Base-by-base conservation (phyloP, 768 basidiomycete species). In the Pleurotus giganteus region DNA sequence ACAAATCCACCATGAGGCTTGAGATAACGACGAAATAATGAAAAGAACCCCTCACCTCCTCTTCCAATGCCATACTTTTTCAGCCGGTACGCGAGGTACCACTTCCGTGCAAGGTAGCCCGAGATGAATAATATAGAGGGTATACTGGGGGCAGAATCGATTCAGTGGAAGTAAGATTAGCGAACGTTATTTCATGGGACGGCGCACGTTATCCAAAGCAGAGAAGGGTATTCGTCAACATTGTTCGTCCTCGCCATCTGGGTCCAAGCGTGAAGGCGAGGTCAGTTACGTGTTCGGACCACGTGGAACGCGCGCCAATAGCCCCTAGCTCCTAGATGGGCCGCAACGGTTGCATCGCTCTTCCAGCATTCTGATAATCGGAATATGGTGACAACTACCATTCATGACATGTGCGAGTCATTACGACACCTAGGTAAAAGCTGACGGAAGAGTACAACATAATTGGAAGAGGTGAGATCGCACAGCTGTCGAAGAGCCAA, bases 1-100 rank as follows among this genome's bases (percentile, higher is more conserved):
- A 46, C 9, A 29, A 31, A 27, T 41, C 4, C 24, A 23, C 45
- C 15, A 47, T n/a, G n/a, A n/a, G n/a, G n/a, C n/a, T 19, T 56
- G 12, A 60, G 31, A 27, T n/a, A 41, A 5, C 39, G 45, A 21
- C 23, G 27, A 34, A 5, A 32, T 4, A 24, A 17, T 24, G 29
- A 31, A 34, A 19, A 23, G 34, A 21, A 19, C 4, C 28, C 58
- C 76, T 32, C 52, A 81, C 81, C 80, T 49, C 81, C 81, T 65
- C 78, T 80, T n/a, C 81, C 81, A 36, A 82, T 82, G 5, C 81
- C 81, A 57, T 83, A 69, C 4, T 79, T 60, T 49, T 68, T 66
- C 27, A 82, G 69, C 46, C 65, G 65, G 41, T 79, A 69, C 13
- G 74, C 74, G 4, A 78, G 69, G 55, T 80, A 81, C 77, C 77